These are phyloP conservation scores for Cyclotella distinguenda DNA, from an alignment of 108 stramenopile genomes.

Conservation along the genomic window DNA sequence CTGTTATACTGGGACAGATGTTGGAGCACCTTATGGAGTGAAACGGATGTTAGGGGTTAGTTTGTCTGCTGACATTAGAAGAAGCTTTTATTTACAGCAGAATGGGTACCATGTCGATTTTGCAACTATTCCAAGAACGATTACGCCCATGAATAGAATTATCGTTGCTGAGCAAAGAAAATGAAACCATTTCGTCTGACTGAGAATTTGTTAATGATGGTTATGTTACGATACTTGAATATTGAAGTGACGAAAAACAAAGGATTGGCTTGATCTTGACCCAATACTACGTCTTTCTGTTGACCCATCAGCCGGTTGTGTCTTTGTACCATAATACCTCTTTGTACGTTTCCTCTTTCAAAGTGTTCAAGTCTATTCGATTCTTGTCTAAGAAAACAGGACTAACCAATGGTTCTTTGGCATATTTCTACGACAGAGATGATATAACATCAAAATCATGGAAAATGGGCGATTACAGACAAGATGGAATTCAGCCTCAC, in stretches of 20 bases:
- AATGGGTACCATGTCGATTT: slow-evolving; percentile 54
- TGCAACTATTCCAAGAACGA: slow-evolving; percentile 46
- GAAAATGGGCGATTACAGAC: no score
- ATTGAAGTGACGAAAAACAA: no score
- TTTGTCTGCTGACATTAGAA: slow-evolving; percentile 43
- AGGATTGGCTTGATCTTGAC: no score
- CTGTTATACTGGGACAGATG: slow-evolving; percentile 60
- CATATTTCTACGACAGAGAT: slow-evolving; percentile 17
- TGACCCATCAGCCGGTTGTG: slow-evolving; percentile 2
- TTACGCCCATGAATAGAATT: slow-evolving; percentile 62
- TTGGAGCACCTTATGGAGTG: slow-evolving; percentile 50
- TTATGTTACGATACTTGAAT: neutral
- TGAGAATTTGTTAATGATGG: neutral
- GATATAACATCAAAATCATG: neutral
- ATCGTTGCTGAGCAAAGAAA: slow-evolving; percentile 51
- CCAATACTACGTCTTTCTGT: no score
- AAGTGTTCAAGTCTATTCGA: slow-evolving; percentile 58
- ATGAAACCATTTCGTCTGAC: no score
- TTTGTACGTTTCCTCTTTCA: slow-evolving; percentile 76
- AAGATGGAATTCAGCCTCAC: slow-evolving; percentile 38
- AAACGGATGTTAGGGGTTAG: slow-evolving; percentile 44
- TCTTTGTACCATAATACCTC: slow-evolving; percentile 78
- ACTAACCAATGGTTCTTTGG: slow-evolving; percentile 50
- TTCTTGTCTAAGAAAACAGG: slow-evolving; percentile 73
- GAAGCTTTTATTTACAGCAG: slow-evolving; percentile 35